Conservation (phyloP, 192 early-diverging fungal species). For the Backusella australiensis region DNA sequence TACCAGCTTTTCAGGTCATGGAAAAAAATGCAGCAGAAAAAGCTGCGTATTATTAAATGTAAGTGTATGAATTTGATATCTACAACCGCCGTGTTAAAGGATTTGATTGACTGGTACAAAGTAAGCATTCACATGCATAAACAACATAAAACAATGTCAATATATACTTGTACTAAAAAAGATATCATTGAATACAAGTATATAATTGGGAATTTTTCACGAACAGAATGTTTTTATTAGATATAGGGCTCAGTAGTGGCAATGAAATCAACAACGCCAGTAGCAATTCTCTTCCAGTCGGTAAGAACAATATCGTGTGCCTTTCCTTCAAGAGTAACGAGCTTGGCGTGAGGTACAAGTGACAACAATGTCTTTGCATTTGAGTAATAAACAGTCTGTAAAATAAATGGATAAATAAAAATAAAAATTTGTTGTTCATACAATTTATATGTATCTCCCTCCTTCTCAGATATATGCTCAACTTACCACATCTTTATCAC, state of each 20-base stretch:
- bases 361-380: constrained; percentile 3
- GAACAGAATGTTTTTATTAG: background rate
- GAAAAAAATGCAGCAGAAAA: no score
- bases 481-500: constrained; percentile 29
- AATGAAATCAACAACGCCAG: constrained; percentile 17
- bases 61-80: no score
- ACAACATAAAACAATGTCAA: background rate
- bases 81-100: no score
- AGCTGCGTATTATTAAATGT: no score
- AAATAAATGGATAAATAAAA: background rate
- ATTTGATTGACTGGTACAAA: no score
- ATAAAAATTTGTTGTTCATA: background rate
- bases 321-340: constrained; percentile 14
- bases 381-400: constrained; percentile 32
- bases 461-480: background rate
- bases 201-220: background rate
- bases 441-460: background rate
- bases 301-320: constrained; percentile 36
- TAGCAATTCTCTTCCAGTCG: constrained; percentile 9
- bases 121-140: no score
- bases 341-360: constrained; percentile 23
- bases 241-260: background rate
- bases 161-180: background rate
- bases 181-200: background rate
- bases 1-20: no score